Conservation (phyloP, 768 basidiomycete species). For the Pleurotus djamor region DNA sequence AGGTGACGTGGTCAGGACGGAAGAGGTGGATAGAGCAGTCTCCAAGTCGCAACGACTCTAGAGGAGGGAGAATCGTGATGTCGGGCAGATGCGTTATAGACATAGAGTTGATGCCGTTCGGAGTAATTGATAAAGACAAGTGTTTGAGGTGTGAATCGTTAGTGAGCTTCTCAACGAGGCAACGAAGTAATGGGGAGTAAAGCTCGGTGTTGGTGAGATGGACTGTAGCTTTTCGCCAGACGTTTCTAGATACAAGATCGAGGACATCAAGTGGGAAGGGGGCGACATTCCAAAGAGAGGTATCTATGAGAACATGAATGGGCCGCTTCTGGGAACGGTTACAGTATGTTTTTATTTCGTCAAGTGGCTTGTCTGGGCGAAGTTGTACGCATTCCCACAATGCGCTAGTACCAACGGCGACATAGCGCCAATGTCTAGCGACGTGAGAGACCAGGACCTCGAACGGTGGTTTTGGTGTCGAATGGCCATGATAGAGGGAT, state of each 20-base stretch:
- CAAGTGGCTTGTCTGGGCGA: conserved; percentile 13
- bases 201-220: background rate
- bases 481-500: background rate
- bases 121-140: background rate
- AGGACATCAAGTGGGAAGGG: background rate
- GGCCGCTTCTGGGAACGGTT: conserved; percentile 25
- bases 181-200: background rate
- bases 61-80: conserved; percentile 21
- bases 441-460: conserved; percentile 38
- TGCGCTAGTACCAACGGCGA: conserved; percentile 30
- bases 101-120: background rate
- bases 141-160: background rate
- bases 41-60: conserved; percentile 39
- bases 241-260: background rate
- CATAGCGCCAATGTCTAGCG: conserved; percentile 31
- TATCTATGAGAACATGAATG: conserved; percentile 29
- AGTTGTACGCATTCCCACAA: conserved; percentile 43
- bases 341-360: conserved; percentile 27
- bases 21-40: conserved; percentile 40
- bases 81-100: conserved; percentile 18
- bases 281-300: background rate
- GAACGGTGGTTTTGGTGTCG: conserved; percentile 20
- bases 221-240: background rate
- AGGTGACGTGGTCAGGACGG: conserved; percentile 32
- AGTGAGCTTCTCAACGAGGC: background rate